Evolutionary conservation across 208 protist genomes (phyloP).

Genomic region (Trypanosoma vivax): DNA sequence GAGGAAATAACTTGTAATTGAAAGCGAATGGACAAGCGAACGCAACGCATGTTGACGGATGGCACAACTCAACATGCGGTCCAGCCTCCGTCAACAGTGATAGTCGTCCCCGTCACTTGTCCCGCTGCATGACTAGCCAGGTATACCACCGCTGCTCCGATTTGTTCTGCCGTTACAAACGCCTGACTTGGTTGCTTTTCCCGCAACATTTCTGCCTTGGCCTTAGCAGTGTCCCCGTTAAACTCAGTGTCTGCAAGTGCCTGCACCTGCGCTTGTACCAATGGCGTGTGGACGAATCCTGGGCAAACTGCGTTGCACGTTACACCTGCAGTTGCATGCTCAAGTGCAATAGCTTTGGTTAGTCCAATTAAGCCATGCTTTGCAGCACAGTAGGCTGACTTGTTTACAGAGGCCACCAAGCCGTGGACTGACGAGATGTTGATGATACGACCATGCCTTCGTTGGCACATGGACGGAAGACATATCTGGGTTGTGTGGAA

Average conservation of each 20-base stretch:
- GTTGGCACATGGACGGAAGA: slow-evolving; percentile 32
- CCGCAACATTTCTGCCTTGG: slow-evolving; percentile 14
- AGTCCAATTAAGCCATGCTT: slow-evolving; percentile 54
- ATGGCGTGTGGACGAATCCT: slow-evolving; percentile 32
- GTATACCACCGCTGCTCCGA: slow-evolving; percentile 36
- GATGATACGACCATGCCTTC: slow-evolving; percentile 32
- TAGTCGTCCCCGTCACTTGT: slow-evolving; percentile 20
- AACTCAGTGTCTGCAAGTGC: slow-evolving; percentile 11
- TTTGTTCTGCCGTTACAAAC: slow-evolving; percentile 22
- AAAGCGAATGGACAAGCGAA: too few species aligned
- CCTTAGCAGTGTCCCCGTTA: slow-evolving; percentile 22
- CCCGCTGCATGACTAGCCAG: slow-evolving; percentile 23
- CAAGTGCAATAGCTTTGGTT: slow-evolving; percentile 48
- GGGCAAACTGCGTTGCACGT: slow-evolving; percentile 45
- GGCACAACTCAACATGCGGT: slow-evolving; percentile 17
- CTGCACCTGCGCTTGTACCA: slow-evolving; percentile 39
- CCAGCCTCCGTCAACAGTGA: slow-evolving; percentile 32
- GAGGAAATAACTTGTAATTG: too few species aligned
- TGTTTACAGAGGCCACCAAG: slow-evolving; percentile 29
- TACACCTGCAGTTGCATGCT: slow-evolving; percentile 24
- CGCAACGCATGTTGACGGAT: too few species aligned
- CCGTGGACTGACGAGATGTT: slow-evolving; percentile 45
- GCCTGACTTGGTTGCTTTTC: slow-evolving; percentile 30
- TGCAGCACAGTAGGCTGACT: slow-evolving; percentile 39
- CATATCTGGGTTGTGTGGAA: slow-evolving; percentile 34